Evolutionary conservation across 1,284 basidiomycete species (phyloP), one percentile per base, ranked within the genome.

Genomic region (Mycosarcoma maydis): DNA sequence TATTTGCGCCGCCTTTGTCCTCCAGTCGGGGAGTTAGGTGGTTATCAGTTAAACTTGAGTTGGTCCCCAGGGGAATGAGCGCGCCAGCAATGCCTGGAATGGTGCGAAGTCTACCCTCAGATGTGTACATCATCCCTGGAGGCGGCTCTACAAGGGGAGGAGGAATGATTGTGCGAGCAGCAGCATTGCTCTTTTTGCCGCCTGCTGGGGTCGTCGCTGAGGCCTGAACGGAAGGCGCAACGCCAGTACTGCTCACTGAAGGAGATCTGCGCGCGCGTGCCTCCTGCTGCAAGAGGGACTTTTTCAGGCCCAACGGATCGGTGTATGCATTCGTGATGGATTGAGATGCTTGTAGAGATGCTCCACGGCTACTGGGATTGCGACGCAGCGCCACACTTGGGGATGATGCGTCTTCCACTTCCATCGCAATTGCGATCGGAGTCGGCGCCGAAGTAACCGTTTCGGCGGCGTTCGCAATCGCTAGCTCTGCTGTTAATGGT

Each of bases 1-100:
- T 90, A 83, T 98, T 98, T 52, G 88, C 84, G 89, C 46, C 47
- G 30, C 62, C 62, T 32, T 56, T 60, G 48, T 66, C 62, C 32
- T 71, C 68, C 7, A 61, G 51, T 9, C 57, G 36, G 2, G 62
- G 51, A 13, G 44, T 57, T 14, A 71, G 41, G 17, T 51, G 38
- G n/a, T 23, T 50, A 38, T 60, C 57, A 29, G 50, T 62, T 16
- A 54, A 52, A 14, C 40, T 48, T 2, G 55, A 51, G 29, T 32
- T 48, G 17, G 49, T 34, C 10, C 46, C 55, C 16, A 49, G 26
- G 4, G 68, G 62, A 6, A 66, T 30, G 5, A 62, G 34, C 2
- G 68, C 68, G 22, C 68, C 68, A 19, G 54, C 54, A 13, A 71
- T 66, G 29, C 68, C 62, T 13, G 68, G 68, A 20, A 65, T 57